phyloP scores from a whole-genome alignment of 1,284 basidiomycete species.

The Rhodotorula sp. region DNA sequence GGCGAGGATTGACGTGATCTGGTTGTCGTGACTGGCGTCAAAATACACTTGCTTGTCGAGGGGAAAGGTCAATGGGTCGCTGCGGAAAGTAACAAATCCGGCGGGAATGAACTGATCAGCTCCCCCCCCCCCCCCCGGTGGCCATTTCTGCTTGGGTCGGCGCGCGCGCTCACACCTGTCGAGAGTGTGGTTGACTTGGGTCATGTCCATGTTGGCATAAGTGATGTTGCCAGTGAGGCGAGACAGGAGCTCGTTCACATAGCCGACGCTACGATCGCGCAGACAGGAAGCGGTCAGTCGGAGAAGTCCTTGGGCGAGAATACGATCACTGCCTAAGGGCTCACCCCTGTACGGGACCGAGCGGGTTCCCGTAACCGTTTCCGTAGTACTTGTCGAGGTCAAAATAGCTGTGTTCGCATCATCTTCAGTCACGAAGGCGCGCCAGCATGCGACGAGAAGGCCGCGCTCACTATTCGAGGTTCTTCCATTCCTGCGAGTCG shows the following conservation, averaged over 20 bases:
- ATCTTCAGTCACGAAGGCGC: neutral
- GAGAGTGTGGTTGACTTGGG: slow-evolving; percentile 73
- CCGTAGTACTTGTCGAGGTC: slow-evolving; percentile 75
- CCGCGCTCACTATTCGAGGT: slow-evolving; percentile 54
- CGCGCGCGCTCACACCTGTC: slow-evolving; percentile 48
- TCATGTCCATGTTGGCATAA: slow-evolving; percentile 60
- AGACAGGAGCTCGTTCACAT: slow-evolving; percentile 76
- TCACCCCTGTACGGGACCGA: slow-evolving; percentile 65
- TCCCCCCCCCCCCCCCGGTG: too few species aligned
- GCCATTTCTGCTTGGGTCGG: too few species aligned
- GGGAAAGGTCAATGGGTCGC: slow-evolving; percentile 67
- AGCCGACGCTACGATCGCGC: slow-evolving; percentile 58
- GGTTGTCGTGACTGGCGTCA: slow-evolving; percentile 40
- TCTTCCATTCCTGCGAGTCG: slow-evolving; percentile 49
- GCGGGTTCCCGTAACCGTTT: slow-evolving; percentile 32
- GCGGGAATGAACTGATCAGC: too few species aligned
- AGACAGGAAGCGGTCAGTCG: too few species aligned
- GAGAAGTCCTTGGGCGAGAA: too few species aligned
- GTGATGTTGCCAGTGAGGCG: slow-evolving; percentile 60
- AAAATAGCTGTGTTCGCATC: slow-evolving; percentile 48
- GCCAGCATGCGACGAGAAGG: too few species aligned
- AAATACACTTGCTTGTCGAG: slow-evolving; percentile 26
- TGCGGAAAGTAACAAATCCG: too few species aligned
- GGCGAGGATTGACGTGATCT: slow-evolving; percentile 19
- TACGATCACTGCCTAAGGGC: neutral